phyloP scores from a whole-genome alignment of 2,329 filamentous ascomycete genomes.

The Eurotiales sp. region DNA sequence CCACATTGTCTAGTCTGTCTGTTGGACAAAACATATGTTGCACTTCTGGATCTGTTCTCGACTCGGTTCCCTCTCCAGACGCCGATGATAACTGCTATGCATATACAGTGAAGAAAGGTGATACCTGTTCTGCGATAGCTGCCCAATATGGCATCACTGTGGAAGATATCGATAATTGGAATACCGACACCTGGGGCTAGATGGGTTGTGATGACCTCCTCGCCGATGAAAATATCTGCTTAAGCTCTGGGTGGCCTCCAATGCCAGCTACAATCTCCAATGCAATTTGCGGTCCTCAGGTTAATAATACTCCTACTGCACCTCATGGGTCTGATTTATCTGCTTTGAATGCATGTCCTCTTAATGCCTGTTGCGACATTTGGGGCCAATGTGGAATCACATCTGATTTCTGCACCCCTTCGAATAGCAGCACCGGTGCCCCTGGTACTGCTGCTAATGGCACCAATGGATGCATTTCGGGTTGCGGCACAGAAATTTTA shows the following conservation, averaged over 20 bases:
- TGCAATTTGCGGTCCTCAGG: neutral
- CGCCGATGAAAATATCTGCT: neutral
- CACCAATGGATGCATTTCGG: constrained; percentile 39
- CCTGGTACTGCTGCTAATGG: constrained; percentile 35
- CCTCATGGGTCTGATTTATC: neutral
- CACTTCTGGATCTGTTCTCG: no score
- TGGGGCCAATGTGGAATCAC: constrained; percentile 45
- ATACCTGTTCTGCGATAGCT: neutral
- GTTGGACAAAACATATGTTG: no score
- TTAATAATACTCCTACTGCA: neutral
- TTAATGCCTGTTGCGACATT: constrained; percentile 37
- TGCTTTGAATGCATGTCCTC: constrained; percentile 41
- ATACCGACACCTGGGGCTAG: constrained; percentile 1
- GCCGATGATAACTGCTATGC: neutral
- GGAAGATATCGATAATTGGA: neutral
- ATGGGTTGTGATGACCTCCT: neutral
- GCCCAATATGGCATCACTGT: neutral
- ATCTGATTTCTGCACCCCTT: constrained; percentile 36
- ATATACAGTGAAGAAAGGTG: neutral
- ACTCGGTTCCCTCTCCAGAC: neutral
- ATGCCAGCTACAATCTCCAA: neutral
- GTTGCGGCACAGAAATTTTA: constrained; percentile 38
- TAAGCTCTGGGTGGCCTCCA: neutral
- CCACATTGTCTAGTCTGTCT: no score
- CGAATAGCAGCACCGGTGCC: constrained; percentile 23